Base-by-base conservation (phyloP, 257 asterid species). In the Nicotiana benthamiana region DNA sequence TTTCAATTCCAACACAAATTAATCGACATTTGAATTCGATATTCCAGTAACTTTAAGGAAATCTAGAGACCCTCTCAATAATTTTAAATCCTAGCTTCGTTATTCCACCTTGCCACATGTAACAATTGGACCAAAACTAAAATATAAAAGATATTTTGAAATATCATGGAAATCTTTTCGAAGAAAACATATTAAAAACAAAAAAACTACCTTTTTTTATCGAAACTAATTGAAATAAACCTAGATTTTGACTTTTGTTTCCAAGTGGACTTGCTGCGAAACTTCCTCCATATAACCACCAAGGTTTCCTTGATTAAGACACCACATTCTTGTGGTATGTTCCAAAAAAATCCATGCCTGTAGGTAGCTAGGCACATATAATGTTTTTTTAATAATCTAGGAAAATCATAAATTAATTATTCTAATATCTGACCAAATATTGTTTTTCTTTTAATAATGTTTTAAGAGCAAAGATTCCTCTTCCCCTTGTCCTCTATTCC, bases 251-350 rank as follows among this genome's bases (percentile, higher is more conserved):
- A 72, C 61, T 46, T 46, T 46, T 46, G 20, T 28, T 75, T 63
- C 56, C 8, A 12, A 28, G 78, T 8, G 57, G 2, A 27, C 12
- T 11, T 20, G 53, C 32, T 48, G 13, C 11, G 78, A 61, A 26
- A 46, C 51, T 72, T 43, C 65, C 30, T n/a, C 1, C 20, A 6
- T 72, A 40, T 72, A 72, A 72, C 78, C 22, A 72, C 79, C 65
- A 18, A 56, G 24, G 90, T 85, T 85, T 88, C 92, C 90, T 88
- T 83, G 79, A 77, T 81, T 70, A 75, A 81, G 84, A 88, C 88
- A 81, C 75, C 76, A 82, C 78, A 67, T 52, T 81, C 40, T 40
- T 53, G 83, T 36, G 81, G 24, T 24, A 61, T 56, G 82, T 43
- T 43, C 56, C 40, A 22, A 63, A 74, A 74, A 83, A 64, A 77